phyloP scores from a whole-genome alignment of 2,329 filamentous ascomycete species.

The Alternaria triticimaculans region DNA sequence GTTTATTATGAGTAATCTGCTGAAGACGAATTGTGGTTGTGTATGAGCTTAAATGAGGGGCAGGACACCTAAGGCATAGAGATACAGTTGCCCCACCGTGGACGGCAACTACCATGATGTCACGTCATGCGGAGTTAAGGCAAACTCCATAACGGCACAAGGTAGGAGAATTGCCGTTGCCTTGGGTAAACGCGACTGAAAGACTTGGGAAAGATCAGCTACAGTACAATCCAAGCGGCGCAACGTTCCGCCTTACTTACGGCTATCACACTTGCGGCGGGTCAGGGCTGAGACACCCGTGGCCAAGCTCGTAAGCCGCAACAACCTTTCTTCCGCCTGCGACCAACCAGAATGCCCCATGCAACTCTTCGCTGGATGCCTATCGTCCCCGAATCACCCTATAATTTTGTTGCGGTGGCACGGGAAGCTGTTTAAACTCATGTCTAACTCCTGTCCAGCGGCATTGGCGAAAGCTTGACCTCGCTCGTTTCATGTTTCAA shows the following conservation, averaged over 20 bases:
- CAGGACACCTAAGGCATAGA: background rate
- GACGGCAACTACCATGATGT: slow-evolving; percentile 10
- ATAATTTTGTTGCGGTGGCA: background rate
- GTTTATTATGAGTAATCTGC: background rate
- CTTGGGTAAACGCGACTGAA: background rate
- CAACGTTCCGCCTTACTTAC: background rate
- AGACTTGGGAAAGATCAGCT: background rate
- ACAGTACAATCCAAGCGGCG: background rate
- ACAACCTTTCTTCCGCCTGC: background rate
- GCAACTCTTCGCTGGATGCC: background rate
- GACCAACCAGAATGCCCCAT: background rate
- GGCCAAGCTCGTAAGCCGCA: background rate
- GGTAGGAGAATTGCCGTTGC: background rate
- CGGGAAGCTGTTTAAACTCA: slow-evolving; percentile 2
- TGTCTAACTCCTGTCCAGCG: slow-evolving; percentile 1
- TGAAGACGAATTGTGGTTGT: background rate
- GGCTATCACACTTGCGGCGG: background rate
- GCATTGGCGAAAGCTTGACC: slow-evolving; percentile 31
- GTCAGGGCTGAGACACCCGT: background rate
- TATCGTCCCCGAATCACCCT: background rate
- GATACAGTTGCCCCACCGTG: background rate
- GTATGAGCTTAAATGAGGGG: slow-evolving; percentile 14
- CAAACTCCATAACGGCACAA: background rate
- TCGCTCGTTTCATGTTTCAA: slow-evolving; percentile 35
- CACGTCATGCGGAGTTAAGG: background rate